These are phyloP conservation scores for Pseudopyricularia cyperi DNA, from an alignment of 2,329 filamentous ascomycete genomes.

Conservation along the genomic window DNA sequence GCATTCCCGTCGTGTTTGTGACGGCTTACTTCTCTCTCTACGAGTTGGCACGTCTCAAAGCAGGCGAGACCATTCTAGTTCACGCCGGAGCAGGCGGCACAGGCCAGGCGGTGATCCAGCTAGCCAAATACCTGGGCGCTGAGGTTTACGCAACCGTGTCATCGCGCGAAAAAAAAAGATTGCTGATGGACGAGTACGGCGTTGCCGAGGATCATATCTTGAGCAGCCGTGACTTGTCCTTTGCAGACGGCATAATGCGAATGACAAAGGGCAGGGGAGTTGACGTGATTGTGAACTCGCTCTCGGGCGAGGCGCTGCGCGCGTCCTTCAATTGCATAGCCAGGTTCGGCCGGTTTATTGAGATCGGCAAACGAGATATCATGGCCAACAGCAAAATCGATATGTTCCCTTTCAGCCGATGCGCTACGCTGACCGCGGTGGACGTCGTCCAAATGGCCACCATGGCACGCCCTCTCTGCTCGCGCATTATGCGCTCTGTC, in stretches of 20 bases:
- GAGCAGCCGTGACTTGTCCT: constrained; percentile 15
- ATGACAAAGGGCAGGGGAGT: not conserved
- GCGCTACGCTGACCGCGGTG: not conserved
- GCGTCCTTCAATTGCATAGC: not conserved
- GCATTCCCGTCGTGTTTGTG: constrained; percentile 15
- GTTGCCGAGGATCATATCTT: constrained; percentile 20
- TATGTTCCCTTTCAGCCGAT: not conserved
- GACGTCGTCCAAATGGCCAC: not conserved
- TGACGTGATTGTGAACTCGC: constrained; percentile 1
- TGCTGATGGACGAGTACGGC: constrained; percentile 17
- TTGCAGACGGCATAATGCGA: constrained; percentile 14
- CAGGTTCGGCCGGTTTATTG: not conserved
- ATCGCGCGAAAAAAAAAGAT: constrained; percentile 16
- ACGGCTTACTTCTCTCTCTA: constrained; percentile 15
- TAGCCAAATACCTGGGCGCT: constrained; percentile 23
- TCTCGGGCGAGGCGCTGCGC: not conserved
- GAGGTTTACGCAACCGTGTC: constrained; percentile 26
- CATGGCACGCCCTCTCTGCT: too few relatives aligned
- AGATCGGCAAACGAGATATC: constrained; percentile 1
- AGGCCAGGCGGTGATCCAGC: constrained; percentile 28
- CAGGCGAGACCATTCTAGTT: constrained; percentile 23
- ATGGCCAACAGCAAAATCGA: not conserved
- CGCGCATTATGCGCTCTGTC: not conserved
- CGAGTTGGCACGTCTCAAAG: constrained; percentile 9
- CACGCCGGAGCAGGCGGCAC: constrained; percentile 28